Conservation (phyloP, 306 rosid species). For the Cucurbita ficifolia region DNA sequence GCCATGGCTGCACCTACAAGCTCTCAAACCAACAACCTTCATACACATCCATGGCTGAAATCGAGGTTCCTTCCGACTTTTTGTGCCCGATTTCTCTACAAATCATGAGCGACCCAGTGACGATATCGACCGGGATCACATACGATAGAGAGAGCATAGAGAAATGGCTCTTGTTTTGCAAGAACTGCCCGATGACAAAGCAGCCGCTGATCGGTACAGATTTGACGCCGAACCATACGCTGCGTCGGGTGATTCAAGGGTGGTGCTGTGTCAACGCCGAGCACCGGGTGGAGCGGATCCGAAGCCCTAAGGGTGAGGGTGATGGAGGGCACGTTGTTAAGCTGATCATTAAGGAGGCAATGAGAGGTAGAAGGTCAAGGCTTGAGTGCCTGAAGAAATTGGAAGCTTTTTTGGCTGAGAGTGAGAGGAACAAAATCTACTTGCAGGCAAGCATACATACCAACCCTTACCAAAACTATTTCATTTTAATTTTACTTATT, state of each 20-base stretch:
- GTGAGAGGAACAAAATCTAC: slow-evolving; percentile 28
- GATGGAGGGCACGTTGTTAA: slow-evolving; percentile 31
- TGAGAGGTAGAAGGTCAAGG: slow-evolving; percentile 13
- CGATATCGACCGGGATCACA: slow-evolving; percentile 55
- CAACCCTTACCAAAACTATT: too few species aligned
- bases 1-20: not conserved
- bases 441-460: slow-evolving; percentile 17
- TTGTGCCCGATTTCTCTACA: slow-evolving; percentile 74
- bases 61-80: slow-evolving; percentile 46
- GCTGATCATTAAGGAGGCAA: slow-evolving; percentile 31
- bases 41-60: slow-evolving; percentile 13
- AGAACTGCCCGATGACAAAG: slow-evolving; percentile 32
- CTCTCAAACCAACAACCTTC: not conserved
- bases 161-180: slow-evolving; percentile 45
- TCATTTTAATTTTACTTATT: not conserved
- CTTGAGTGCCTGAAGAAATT: slow-evolving; percentile 32
- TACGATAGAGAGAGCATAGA: slow-evolving; percentile 66
- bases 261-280: slow-evolving; percentile 64
- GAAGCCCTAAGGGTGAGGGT: slow-evolving; percentile 45
- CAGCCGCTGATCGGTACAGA: not conserved
- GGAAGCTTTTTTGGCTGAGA: slow-evolving; percentile 29
- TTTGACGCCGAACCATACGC: slow-evolving; percentile 34
- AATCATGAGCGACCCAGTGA: slow-evolving; percentile 74
- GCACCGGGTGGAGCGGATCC: slow-evolving; percentile 39
- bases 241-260: slow-evolving; percentile 54